Evolutionary conservation across 2,329 filamentous ascomycete species (phyloP), one percentile per base, ranked within the genome.

Genomic region (Nemania serpens): DNA sequence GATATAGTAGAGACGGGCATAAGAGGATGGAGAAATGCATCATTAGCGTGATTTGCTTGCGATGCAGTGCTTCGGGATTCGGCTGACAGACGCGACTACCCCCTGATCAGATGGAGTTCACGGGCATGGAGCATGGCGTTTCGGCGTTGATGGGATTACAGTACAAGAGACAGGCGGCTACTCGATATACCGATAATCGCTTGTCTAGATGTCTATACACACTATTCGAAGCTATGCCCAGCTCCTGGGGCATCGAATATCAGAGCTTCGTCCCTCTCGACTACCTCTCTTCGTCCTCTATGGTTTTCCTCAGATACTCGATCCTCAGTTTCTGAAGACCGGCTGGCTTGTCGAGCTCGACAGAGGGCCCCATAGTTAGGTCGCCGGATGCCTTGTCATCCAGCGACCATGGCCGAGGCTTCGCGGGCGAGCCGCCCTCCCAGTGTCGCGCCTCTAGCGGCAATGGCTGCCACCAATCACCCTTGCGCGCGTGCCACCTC

Each of bases 401-500:
- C 4, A 36, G 41, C 13, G 54, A 49, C 62, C 50, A 69, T n/a
- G 45, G 71, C 64, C 60, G 46, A 13, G 69, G 68, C 47, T 59
- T 64, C 13, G 68, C 59, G 6, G 58, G 58, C 22, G 63, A 61
- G 3, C 43, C 56, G 9, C 63, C 74, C 70, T 91, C 89, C 90
- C 90, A 92, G 68, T 88, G 83, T 49, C 91, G 75, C 9, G 85
- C 83, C 62, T 89, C 85, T 0, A 73, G 64, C 0, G 87, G 83
- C 41, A 93, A 70, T 2, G 90, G 90, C 63, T 82, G 82, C 84
- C 88, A 89, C 90, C 90, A 93, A 7, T 75, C 80, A 6, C 82
- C 84, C 3, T 76, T 78, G 48, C 89, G 77, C 2, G 81, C 81
- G 77, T 91, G 91, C 91, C 91, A 94, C 62, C 83, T 79, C 39